Base-by-base conservation (phyloP, 257 asterid species). In the Gynochthodes officinalis region DNA sequence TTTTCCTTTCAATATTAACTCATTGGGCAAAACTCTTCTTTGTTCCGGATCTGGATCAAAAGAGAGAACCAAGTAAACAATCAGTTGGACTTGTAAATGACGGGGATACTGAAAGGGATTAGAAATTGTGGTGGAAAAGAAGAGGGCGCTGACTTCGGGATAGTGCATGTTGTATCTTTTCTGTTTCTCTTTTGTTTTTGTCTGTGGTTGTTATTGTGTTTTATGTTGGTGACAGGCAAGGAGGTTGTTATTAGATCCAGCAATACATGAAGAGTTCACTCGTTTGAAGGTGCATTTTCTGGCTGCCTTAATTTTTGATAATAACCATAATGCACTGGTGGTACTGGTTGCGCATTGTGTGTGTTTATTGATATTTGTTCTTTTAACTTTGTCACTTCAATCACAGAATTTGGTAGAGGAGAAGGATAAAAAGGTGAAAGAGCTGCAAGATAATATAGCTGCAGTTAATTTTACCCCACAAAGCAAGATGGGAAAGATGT, bases 401-500 rank as follows among this genome's bases (percentile, higher is more conserved):
- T 73, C 64, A 58, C 82, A 94, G 99, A 92, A 85, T 85, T 85
- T 95, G 94, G 99, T 92, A 67, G 98, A 90, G 76, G 99, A 95
- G 91, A 95, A 95, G 87, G 99, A 95, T 79, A 87, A 86, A 80
- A 95, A 90, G 84, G 88, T 94, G 49, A 94, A 87, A 64, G 97
- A 95, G 88, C 82, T 95, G 92, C 90, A 86, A 67, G 99, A 95
- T 70, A 88, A 95, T 80, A 82, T 90, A 69, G 93, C 90, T 79
- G 98, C 97, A 5, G 96, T 94, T 70, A 86, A 89, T 82, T 94
- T 94, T 86, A 91, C 97, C 75, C 90, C 98, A 44, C 97, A 90
- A 76, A 95, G 99, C 86, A 95, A 90, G 82, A 92, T 91, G 98
- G 98, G 98, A 69, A 91, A 87, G 87, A 85, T 88, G 98, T 73